These are phyloP conservation scores for Hymenotorrendiella dingleyae DNA, from an alignment of 2,329 filamentous ascomycete genomes.

Conservation along the genomic window DNA sequence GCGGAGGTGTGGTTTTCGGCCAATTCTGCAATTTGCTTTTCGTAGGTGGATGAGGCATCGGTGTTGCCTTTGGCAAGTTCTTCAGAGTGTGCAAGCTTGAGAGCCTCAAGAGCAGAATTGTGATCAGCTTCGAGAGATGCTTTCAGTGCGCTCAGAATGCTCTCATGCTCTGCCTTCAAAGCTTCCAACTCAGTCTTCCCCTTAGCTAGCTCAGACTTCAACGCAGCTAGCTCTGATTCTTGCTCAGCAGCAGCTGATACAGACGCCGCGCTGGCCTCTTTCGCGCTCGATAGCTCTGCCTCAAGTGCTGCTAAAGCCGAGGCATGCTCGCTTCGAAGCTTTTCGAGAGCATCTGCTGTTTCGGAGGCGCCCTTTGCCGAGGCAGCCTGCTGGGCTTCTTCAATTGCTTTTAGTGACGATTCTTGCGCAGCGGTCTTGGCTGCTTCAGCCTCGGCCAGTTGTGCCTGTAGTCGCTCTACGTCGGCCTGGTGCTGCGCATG, in stretches of 20 bases:
- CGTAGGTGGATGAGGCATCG: conserved; percentile 39
- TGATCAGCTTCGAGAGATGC: conserved; percentile 46
- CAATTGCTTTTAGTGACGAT: conserved; percentile 25
- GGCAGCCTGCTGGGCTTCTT: conserved; percentile 27
- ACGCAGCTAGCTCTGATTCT: conserved; percentile 27
- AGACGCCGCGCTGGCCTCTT: conserved; percentile 37
- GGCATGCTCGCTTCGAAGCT: conserved; percentile 39
- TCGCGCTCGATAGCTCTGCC: conserved; percentile 41
- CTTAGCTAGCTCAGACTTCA: conserved; percentile 37
- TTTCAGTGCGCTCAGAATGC: conserved; percentile 42
- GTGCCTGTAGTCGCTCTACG: conserved; percentile 23
- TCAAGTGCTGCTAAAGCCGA: conserved; percentile 19
- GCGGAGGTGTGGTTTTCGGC: conserved; percentile 44
- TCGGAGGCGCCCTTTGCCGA: conserved; percentile 22
- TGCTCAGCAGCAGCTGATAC: conserved; percentile 31
- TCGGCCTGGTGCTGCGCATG: conserved; percentile 24
- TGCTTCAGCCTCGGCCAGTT: conserved; percentile 25
- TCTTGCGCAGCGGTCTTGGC: conserved; percentile 20
- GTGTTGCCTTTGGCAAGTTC: conserved; percentile 43
- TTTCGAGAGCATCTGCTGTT: conserved; percentile 43
- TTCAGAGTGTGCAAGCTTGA: conserved; percentile 47
- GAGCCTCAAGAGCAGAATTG: conserved; percentile 40
- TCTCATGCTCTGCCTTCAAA: conserved; percentile 32
- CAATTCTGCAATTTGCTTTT: conserved; percentile 44
- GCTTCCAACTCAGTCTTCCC: conserved; percentile 23